Evolutionary conservation across 306 rosid genomes (phyloP), one percentile per base, ranked within the genome.

Genomic region (Ormosia semicastrata): DNA sequence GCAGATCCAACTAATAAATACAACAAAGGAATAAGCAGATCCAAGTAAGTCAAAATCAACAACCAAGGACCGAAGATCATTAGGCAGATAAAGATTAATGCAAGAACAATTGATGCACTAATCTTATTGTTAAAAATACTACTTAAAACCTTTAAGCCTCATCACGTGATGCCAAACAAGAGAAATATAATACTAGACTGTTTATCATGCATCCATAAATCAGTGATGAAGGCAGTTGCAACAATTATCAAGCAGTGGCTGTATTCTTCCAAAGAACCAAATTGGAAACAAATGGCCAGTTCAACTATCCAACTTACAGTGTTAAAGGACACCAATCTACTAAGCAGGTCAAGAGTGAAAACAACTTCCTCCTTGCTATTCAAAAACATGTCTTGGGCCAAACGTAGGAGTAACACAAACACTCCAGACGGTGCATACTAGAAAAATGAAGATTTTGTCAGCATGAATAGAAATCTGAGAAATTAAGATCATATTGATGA

Each of bases 341-440:
- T 87, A 80, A 95, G 86, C 67, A 95, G 91, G 81, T 93, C 97
- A 89, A 95, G 93, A 65, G 90, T 89, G 83, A 76, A 84, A 82
- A 79, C 75, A 87, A 79, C 87, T 85, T 93, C 97, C 52, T 88
- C 95, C 85, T 81, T 85, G 81, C 73, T 86, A 62, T 89, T 85
- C 71, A 87, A 64, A 81, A 88, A 84, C 85, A 82, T 79, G 53
- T 87, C 91, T 88, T 91, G 98, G 44, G 94, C 91, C 89, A 95
- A 84, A 80, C 81, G 95, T 88, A 93, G 84, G 82, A 95, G 93
- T 83, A 95, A 87, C 41, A 91, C 87, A 73, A 80, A 90, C 84
- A 95, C 70, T 66, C 95, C 99, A 58, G 97, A 93, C 66, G 89
- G 83, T 75, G 86, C 85, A 86, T 86, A 76, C 99, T 95, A 81